These are phyloP conservation scores for Gilbertella persicaria DNA, from an alignment of 371 early-diverging fungal species.

Conservation along the genomic window DNA sequence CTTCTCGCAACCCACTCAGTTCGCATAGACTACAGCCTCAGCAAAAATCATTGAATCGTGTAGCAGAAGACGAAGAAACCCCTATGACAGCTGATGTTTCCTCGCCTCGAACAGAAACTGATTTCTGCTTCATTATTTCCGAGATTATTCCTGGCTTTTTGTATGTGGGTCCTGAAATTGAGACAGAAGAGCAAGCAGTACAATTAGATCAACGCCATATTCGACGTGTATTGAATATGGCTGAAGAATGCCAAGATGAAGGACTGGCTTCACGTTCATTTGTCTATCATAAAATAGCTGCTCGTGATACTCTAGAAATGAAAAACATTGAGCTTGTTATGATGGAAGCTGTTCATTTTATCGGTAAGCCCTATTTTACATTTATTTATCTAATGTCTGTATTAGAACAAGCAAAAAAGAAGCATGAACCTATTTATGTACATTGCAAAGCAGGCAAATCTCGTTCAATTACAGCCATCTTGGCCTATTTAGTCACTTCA, in stretches of 20 bases:
- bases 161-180: slow-evolving; percentile 64
- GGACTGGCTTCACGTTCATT: slow-evolving; percentile 27
- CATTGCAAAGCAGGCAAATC: slow-evolving; percentile 89
- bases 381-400: slow-evolving; percentile 4
- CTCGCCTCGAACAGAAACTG: slow-evolving; percentile 43
- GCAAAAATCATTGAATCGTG: slow-evolving; percentile 21
- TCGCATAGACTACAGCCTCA: not conserved
- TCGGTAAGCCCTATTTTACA: slow-evolving; percentile 45
- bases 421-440: slow-evolving; percentile 70
- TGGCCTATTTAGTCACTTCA: slow-evolving; percentile 72
- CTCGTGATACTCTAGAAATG: slow-evolving; percentile 64
- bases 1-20: not conserved
- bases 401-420: slow-evolving; percentile 46
- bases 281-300: slow-evolving; percentile 58
- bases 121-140: slow-evolving; percentile 57
- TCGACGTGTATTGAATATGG: slow-evolving; percentile 63
- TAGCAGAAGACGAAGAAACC: slow-evolving; percentile 40
- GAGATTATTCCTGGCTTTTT: slow-evolving; percentile 63
- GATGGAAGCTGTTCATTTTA: slow-evolving; percentile 59
- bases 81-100: slow-evolving; percentile 23
- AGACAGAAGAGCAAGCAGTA: slow-evolving; percentile 50
- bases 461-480: slow-evolving; percentile 76
- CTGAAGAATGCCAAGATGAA: slow-evolving; percentile 62
- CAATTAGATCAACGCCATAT: slow-evolving; percentile 48
- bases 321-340: slow-evolving; percentile 62